Conservation (phyloP, 2,329 filamentous ascomycete species). For the Lasiodiplodia sp. region DNA sequence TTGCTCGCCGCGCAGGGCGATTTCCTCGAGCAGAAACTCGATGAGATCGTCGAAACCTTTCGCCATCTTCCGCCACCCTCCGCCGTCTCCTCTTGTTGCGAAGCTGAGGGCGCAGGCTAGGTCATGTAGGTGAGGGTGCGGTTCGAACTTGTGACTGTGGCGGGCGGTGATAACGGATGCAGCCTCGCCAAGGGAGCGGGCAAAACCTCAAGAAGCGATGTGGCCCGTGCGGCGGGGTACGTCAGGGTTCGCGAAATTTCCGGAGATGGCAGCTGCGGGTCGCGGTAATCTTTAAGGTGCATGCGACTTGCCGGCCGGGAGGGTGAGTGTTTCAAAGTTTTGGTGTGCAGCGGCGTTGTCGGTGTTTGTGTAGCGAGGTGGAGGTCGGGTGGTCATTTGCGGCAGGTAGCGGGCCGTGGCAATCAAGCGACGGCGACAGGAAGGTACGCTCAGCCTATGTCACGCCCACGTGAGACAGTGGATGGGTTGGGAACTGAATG, state of each 20-base stretch:
- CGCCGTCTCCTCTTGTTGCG: conserved; percentile 10
- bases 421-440: background rate
- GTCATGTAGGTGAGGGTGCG: conserved; percentile 26
- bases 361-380: background rate
- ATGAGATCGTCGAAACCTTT: conserved; percentile 63
- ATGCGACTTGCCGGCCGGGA: background rate
- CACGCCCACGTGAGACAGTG: background rate
- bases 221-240: conserved; percentile 25
- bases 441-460: background rate
- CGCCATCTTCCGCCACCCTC: conserved; percentile 30
- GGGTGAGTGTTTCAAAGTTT: background rate
- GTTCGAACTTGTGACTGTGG: conserved; percentile 25
- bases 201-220: conserved; percentile 8
- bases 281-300: background rate
- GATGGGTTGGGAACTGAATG: background rate
- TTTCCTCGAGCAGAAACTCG: conserved; percentile 64
- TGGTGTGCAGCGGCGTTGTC: background rate
- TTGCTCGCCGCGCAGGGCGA: conserved; percentile 65
- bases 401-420: background rate
- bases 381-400: background rate
- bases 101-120: conserved; percentile 8
- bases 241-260: conserved; percentile 8
- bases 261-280: background rate
- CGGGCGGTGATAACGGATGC: conserved; percentile 22
- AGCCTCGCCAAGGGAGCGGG: conserved; percentile 13